Base-by-base conservation (phyloP, 768 basidiomycete species). In the Gymnopilus dilepis region DNA sequence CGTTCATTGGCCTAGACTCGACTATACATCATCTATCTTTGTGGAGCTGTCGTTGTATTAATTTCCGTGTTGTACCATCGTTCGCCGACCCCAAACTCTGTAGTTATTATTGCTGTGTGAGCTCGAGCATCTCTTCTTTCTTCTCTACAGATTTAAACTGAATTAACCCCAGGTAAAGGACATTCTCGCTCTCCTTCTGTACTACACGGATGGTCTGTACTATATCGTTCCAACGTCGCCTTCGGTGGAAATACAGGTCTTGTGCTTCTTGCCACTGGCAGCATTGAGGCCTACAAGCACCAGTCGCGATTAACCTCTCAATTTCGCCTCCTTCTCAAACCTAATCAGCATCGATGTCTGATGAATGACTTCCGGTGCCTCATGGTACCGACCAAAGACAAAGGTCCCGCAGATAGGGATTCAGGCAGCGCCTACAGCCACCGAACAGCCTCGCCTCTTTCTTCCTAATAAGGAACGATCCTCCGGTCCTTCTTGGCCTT, bases 301-400 rank as follows among this genome's bases (percentile, higher is more conserved):
- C 52, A 21, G 37, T 37, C 21, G 19, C 34, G 37, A 53, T 37
- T 53, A 38, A 15, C 37, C 34, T 34, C 52, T 22, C 34, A 21
- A 15, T n/a, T 22, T 53, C 33, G 19, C 34, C 30, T 53, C 21
- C 21, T 37, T 12, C 22, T 40, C 52, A 37, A 53, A 53, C 34
- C 37, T 53, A 53, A 53, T 53, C 52, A 53, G 34, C 52, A 53
- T 53, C 52, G 21, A 37, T 53, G 52, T 34, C 37, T 38, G 34
- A 53, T 53, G 34, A 34, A 37, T 15, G 52, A 34, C 52, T 53
- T 53, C 52, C 37, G 22, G 21, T 53, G 21, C 52, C 52, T 37
- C 52, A 53, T 53, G 52, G 52, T 31, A 53, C 52, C 21, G 21
- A 6, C 31, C n/a, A 5, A 24, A 9, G 4, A 15, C 9, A 53